Evolutionary conservation across 192 early-diverging fungal species (phyloP).

Genomic region (Spinellus fusiger): DNA sequence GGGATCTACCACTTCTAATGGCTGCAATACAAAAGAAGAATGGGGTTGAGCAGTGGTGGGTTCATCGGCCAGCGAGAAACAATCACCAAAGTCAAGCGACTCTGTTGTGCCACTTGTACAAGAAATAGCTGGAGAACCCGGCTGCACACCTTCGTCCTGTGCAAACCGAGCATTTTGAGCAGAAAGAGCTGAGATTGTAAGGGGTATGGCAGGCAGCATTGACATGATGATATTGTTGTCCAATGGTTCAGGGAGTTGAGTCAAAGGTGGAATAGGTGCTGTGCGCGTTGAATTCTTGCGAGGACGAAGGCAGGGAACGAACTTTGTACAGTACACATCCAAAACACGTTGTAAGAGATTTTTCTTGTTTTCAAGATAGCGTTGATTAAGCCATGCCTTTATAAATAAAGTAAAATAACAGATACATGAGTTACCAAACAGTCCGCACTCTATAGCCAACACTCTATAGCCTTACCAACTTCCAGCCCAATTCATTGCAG

Average conservation of each 20-base stretch:
- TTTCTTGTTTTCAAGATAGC: constrained; percentile 24
- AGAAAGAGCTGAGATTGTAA: constrained; percentile 12
- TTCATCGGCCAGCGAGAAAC: constrained; percentile 28
- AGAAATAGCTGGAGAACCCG: constrained; percentile 11
- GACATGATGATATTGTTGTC: not conserved
- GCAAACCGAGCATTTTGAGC: not conserved
- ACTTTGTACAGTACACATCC: constrained; percentile 27
- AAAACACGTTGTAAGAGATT: constrained; percentile 27
- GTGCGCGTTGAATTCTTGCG: constrained; percentile 12
- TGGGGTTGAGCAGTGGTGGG: not conserved
- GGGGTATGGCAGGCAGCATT: constrained; percentile 8
- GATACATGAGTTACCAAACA: not conserved
- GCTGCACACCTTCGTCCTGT: not conserved
- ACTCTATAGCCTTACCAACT: constrained; percentile 16
- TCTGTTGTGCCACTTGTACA: constrained; percentile 23
- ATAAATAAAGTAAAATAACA: not conserved
- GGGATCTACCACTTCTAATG: not conserved
- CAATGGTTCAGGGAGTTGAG: not conserved
- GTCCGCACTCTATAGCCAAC: not conserved
- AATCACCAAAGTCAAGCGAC: constrained; percentile 28
- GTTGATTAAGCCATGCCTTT: constrained; percentile 15
- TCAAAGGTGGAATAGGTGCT: constrained; percentile 7
- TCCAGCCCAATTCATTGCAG: constrained; percentile 29
- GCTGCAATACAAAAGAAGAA: not conserved
- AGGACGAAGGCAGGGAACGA: constrained; percentile 12